Base-by-base conservation (phyloP, 805 yeast genomes). In the Hanseniaspora nectarophila region DNA sequence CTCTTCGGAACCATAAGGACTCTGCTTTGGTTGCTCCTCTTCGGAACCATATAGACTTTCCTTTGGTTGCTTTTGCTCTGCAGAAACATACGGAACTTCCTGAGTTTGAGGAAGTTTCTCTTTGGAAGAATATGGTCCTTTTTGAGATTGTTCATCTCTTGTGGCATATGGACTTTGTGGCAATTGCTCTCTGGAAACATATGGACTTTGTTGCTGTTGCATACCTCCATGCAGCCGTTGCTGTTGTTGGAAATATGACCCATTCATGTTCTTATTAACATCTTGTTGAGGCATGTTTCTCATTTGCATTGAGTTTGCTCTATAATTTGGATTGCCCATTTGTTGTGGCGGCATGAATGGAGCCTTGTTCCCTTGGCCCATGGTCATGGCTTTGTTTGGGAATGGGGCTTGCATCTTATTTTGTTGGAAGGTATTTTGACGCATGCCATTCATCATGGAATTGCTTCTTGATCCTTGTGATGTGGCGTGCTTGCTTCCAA, bases 401-500 rank as follows among this genome's bases (percentile, higher is more conserved):
- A 26, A 37, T 54, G 54, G 18, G 47, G 39, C 12, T 24, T 18
- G n/a, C 29, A 26, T 24, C 32, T 40, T 40, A 6, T 47, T 28
- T 21, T 31, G 42, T 20, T 39, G 50, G 28, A 37, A 44, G 21
- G 18, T 23, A 21, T 39, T 4, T 44, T 54, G 50, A 18, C 43
- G 31, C 18, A 32, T 8, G 10, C 70, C 68, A 10, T 72, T 66
- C 40, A 72, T 61, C 20, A 71, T 69, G n/a, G 74, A 60, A 54
- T 69, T 72, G 46, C 65, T 64, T 5, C 73, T 67, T 51, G 63
- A 66, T 8, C 73, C 73, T 12, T 54, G 59, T 28, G 70, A 60
- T 16, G 58, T 60, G 21, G 65, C 65, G 47, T 61, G 63, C 49
- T 62, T 60, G 72, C 73, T 69, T 43, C 59, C 58, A 53, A 66